Evolutionary conservation across 495 filamentous ascomycete genomes (phyloP).

Genomic region (Coniosporium apollinis): DNA sequence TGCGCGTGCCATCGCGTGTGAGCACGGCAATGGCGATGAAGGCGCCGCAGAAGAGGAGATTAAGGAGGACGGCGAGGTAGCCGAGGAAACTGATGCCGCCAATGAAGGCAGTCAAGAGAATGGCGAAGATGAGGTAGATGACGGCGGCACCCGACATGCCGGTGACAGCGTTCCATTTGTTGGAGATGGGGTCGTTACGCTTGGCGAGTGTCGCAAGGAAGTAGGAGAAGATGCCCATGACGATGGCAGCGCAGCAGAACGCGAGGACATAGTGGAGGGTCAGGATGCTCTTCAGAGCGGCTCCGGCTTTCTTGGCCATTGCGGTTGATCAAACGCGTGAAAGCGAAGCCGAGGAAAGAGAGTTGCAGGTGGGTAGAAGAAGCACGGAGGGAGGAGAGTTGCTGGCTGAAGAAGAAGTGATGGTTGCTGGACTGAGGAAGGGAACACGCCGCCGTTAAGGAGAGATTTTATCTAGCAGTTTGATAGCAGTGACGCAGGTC

Average conservation of each 20-base stretch:
- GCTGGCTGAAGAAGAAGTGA: too few relatives aligned
- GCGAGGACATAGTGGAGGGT: slow-evolving; percentile 32
- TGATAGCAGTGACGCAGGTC: too few relatives aligned
- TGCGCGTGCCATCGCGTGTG: slow-evolving; percentile 44
- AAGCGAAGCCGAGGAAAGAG: too few relatives aligned
- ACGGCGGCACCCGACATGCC: slow-evolving; percentile 61
- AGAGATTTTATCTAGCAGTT: too few relatives aligned
- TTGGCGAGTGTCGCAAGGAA: slow-evolving; percentile 44
- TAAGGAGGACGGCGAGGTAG: slow-evolving; percentile 51
- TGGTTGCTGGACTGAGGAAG: too few relatives aligned
- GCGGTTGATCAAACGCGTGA: too few relatives aligned
- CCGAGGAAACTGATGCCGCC: slow-evolving; percentile 50
- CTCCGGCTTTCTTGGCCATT: background rate
- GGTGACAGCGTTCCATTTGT: slow-evolving; percentile 40
- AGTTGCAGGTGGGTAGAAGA: too few relatives aligned
- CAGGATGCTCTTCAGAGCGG: slow-evolving; percentile 3
- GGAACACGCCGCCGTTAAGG: too few relatives aligned
- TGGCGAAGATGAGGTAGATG: slow-evolving; percentile 53
- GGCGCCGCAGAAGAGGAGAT: slow-evolving; percentile 38
- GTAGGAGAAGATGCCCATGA: slow-evolving; percentile 70
- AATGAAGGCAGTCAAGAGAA: slow-evolving; percentile 60
- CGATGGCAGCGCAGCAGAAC: slow-evolving; percentile 50
- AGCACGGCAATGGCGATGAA: slow-evolving; percentile 45
- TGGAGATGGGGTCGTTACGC: slow-evolving; percentile 37
- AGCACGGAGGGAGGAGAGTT: too few relatives aligned